Conservation (phyloP, 2,329 filamentous ascomycete species). For the Aspergillus sp. region DNA sequence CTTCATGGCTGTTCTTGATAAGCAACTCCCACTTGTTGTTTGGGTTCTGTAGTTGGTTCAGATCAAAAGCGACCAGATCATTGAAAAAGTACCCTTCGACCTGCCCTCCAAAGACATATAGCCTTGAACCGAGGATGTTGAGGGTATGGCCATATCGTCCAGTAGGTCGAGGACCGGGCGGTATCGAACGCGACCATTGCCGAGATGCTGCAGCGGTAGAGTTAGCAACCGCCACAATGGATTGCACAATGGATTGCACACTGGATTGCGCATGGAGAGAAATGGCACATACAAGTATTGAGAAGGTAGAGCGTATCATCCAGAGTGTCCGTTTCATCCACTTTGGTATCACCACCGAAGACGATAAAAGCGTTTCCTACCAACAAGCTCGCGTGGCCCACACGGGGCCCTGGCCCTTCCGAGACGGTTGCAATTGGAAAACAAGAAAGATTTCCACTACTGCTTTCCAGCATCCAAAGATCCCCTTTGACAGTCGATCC, state of each 20-base stretch:
- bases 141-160: slow-evolving; percentile 95
- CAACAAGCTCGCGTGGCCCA: slow-evolving; percentile 89
- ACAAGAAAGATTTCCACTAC: slow-evolving; percentile 78
- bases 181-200: slow-evolving; percentile 95
- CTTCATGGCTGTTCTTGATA: slow-evolving; percentile 70
- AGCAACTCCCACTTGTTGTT: slow-evolving; percentile 94
- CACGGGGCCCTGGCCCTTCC: slow-evolving; percentile 91
- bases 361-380: slow-evolving; percentile 99
- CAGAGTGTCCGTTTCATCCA: slow-evolving; percentile 86
- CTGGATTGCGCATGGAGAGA: background rate
- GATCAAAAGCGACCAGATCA: slow-evolving; percentile 89
- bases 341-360: slow-evolving; percentile 97
- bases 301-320: slow-evolving; percentile 96
- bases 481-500: slow-evolving; percentile 96
- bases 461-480: slow-evolving; percentile 95
- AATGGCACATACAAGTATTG: slow-evolving; percentile 81
- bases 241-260: background rate
- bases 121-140: slow-evolving; percentile 95
- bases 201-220: slow-evolving; percentile 72
- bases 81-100: slow-evolving; percentile 99
- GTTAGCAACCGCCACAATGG: slow-evolving; percentile 21
- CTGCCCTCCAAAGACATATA: slow-evolving; percentile 96
- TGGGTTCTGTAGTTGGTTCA: slow-evolving; percentile 90
- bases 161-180: slow-evolving; percentile 80
- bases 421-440: slow-evolving; percentile 90